Evolutionary conservation across 164 flowering plant species (phyloP), one percentile per base, ranked within the genome.

Genomic region (Chimonanthus salicifolius): DNA sequence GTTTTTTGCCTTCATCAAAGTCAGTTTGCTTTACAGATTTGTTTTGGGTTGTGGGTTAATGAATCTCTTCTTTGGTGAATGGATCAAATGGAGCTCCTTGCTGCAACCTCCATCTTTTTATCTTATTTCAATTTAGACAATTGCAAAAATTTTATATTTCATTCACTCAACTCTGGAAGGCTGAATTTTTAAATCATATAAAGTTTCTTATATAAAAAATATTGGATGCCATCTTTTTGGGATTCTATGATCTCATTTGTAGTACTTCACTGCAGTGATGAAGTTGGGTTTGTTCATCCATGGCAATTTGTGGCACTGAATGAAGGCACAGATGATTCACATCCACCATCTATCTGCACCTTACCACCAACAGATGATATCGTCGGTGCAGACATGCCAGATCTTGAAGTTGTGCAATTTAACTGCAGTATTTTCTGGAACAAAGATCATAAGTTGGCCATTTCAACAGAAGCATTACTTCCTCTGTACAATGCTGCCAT

Each of bases 261-360:
- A 8, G 45, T 16, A 20, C 11, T 77, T 75, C 20, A 58, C 75
- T 54, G 49, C 82, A 92, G 99, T 74, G 94, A 95, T 78, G 99
- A 95, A 79, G 81, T 93, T 16, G 99, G 97, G 65, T 89, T 90
- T 77, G 74, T 95, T 72, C 99, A 93, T 73, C 97, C 98, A 33
- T 80, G 92, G 49, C 99, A 90, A 80, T 85, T 95, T 77, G 67
- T 60, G 49, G 72, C 70, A 48, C 81, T 95, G 70, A 82, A 76
- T 71, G 79, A 83, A 58, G 89, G 82, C 65, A 74, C 67, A 47
- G 80, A 74, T 63, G 58, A 47, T 49, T 68, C 75, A 8, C 20
- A 7, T 48, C 62, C n/a, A 5, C 62, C 54, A 58, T 71, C 78
- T 54, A 75, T 49, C 47, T 49, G 66, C 58, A 7, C 18, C 51